Evolutionary conservation across 345 rosid genomes (phyloP).

Genomic region (Clausena lansium): DNA sequence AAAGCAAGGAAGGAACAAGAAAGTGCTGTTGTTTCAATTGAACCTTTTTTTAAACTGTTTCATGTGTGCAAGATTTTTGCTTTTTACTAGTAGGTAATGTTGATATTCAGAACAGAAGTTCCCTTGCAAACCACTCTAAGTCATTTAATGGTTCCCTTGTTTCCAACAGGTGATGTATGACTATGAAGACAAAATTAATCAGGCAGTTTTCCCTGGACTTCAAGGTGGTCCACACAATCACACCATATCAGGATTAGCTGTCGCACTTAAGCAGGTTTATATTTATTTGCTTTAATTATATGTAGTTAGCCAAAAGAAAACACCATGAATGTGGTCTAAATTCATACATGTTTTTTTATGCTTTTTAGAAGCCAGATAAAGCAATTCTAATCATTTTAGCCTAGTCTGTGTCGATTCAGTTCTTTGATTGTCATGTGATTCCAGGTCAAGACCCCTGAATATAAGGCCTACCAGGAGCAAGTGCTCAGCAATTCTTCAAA

Average conservation of each 20-base stretch:
- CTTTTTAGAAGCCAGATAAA: neutral
- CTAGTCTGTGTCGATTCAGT: conserved; percentile 14
- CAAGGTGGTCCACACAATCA: conserved; percentile 99
- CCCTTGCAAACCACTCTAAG: neutral
- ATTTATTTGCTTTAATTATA: neutral
- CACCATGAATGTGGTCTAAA: neutral
- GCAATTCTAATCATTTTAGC: neutral
- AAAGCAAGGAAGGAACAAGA: neutral
- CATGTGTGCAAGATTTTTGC: neutral
- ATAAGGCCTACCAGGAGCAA: conserved; percentile 88
- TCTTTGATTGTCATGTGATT: conserved; percentile 14
- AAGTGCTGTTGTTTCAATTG: neutral
- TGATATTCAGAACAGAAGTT: neutral
- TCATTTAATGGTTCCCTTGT: conserved; percentile 10
- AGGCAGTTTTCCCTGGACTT: conserved; percentile 94
- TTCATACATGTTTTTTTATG: neutral
- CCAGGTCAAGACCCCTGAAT: conserved; percentile 79
- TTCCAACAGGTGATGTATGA: conserved; percentile 76
- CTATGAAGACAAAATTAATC: conserved; percentile 79
- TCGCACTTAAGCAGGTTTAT: conserved; percentile 83
- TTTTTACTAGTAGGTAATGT: neutral
- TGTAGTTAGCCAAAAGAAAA: neutral
- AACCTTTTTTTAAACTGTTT: neutral
- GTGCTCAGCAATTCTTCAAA: conserved; percentile 71
- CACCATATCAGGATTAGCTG: conserved; percentile 89